Percentiles rank a stretch among this genome's conserved stretches.
Evolutionary conservation across 2,329 filamentous ascomycete species (phyloP).

Genomic region (Trichoderma sp.): DNA sequence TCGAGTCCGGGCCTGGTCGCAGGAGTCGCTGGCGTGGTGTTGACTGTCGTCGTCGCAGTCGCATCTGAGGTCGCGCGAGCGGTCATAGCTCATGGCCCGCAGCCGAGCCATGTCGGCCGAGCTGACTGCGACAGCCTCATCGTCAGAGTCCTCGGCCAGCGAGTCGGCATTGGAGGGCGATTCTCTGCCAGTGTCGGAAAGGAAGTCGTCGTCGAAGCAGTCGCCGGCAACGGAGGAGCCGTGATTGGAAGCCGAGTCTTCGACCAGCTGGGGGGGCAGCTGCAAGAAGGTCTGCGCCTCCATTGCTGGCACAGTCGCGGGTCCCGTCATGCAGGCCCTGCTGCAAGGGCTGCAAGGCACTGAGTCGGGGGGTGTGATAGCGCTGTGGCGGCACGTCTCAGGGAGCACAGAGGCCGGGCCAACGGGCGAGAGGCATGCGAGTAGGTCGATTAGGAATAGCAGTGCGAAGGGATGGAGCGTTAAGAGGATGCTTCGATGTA

Average conservation of each 20-base stretch:
- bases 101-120: constrained; percentile 26
- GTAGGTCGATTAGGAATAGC: not conserved
- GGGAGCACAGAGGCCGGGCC: constrained; percentile 12
- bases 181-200: constrained; percentile 19
- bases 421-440: not conserved
- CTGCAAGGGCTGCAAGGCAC: constrained; percentile 23
- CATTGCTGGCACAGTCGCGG: constrained; percentile 28
- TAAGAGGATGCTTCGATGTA: not conserved
- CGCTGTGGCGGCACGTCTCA: constrained; percentile 5
- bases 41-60: not conserved
- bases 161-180: constrained; percentile 20
- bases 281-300: constrained; percentile 24
- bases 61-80: not conserved
- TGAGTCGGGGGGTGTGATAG: constrained; percentile 23
- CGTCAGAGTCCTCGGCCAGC: constrained; percentile 17
- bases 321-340: constrained; percentile 24
- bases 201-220: constrained; percentile 20
- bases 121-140: constrained; percentile 25
- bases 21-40: not conserved
- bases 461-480: not conserved
- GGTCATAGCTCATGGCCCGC: constrained; percentile 21
- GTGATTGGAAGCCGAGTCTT: constrained; percentile 25
- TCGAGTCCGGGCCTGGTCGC: not conserved
- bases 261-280: constrained; percentile 22
- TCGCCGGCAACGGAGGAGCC: constrained; percentile 23